Evolutionary conservation across 2,329 filamentous ascomycete species (phyloP).

Genomic region (Myriosclerotinia duriaeana): DNA sequence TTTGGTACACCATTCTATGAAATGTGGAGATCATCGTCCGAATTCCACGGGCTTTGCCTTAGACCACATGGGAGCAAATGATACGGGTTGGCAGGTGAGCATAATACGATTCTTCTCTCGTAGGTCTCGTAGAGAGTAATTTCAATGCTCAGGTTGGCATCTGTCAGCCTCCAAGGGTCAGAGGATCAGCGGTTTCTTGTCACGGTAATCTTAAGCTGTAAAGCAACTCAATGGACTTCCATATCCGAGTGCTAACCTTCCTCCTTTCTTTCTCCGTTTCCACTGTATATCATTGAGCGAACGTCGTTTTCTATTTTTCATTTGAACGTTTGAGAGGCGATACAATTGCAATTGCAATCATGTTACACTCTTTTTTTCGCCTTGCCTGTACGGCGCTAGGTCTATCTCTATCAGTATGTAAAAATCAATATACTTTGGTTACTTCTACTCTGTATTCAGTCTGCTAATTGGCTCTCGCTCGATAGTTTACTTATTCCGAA

Average conservation of each 20-base stretch:
- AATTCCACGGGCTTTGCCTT: neutral
- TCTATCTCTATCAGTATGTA: slow-evolving; percentile 17
- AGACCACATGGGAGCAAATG: neutral
- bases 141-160: slow-evolving; percentile 1
- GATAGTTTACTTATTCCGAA: slow-evolving; percentile 22
- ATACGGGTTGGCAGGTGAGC: slow-evolving; percentile 4
- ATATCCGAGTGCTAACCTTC: neutral
- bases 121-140: neutral
- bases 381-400: neutral
- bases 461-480: slow-evolving; percentile 15
- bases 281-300: slow-evolving; percentile 18
- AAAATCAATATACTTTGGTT: neutral
- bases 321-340: neutral
- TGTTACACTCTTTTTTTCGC: slow-evolving; percentile 13
- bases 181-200: slow-evolving; percentile 18
- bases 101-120: slow-evolving; percentile 4
- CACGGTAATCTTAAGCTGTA: slow-evolving; percentile 1
- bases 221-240: slow-evolving; percentile 1
- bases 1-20: slow-evolving; percentile 2
- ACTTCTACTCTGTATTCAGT: neutral
- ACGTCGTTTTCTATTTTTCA: neutral
- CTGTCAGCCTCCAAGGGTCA: slow-evolving; percentile 20
- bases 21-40: slow-evolving; percentile 14
- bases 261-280: neutral
- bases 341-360: slow-evolving; percentile 3